A percentile compares a stretch with the other conserved stretches of the same genome.
Evolutionary conservation across 768 basidiomycete genomes (phyloP).

Genomic region (Collybia nuda): DNA sequence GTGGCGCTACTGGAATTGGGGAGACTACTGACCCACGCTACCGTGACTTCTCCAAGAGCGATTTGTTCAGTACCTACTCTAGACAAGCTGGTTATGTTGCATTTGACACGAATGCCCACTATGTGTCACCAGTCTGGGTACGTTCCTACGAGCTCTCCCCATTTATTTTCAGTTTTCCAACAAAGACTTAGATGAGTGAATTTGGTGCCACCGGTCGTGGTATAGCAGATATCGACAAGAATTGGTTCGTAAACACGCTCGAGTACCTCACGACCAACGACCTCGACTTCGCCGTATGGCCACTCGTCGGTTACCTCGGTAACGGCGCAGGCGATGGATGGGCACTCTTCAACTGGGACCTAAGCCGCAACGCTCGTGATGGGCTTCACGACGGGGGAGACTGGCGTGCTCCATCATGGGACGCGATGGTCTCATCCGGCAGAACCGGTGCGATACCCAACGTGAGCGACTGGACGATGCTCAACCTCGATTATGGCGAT

Average conservation of each 20-base stretch:
- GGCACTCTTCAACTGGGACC: constrained; percentile 15
- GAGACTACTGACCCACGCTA: constrained; percentile 14
- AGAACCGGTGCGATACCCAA: constrained; percentile 4
- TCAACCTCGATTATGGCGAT: constrained; percentile 14
- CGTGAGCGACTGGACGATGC: constrained; percentile 11
- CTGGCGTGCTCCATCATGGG: constrained; percentile 10
- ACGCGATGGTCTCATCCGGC: constrained; percentile 5
- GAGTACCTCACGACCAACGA: constrained; percentile 11
- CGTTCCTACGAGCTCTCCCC: background rate
- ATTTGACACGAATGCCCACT: constrained; percentile 11
- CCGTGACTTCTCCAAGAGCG: constrained; percentile 10
- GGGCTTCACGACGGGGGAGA: constrained; percentile 14
- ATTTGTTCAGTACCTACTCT: constrained; percentile 9
- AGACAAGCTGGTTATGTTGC: constrained; percentile 14
- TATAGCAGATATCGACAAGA: constrained; percentile 2
- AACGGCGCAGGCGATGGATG: constrained; percentile 12
- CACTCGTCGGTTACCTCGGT: constrained; percentile 12
- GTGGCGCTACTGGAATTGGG: constrained; percentile 14
- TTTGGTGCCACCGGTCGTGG: constrained; percentile 13
- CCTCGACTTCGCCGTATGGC: constrained; percentile 15
- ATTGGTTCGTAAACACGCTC: constrained; percentile 13
- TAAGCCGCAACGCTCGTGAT: constrained; percentile 6
- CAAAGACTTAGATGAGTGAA: constrained; percentile 11
- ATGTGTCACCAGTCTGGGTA: constrained; percentile 14
- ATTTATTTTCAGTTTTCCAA: background rate